A percentile compares a stretch with the other conserved stretches of the same genome.
phyloP scores from a whole-genome alignment of 2,329 filamentous ascomycete genomes.

The Ophiostoma himal-ulmi region DNA sequence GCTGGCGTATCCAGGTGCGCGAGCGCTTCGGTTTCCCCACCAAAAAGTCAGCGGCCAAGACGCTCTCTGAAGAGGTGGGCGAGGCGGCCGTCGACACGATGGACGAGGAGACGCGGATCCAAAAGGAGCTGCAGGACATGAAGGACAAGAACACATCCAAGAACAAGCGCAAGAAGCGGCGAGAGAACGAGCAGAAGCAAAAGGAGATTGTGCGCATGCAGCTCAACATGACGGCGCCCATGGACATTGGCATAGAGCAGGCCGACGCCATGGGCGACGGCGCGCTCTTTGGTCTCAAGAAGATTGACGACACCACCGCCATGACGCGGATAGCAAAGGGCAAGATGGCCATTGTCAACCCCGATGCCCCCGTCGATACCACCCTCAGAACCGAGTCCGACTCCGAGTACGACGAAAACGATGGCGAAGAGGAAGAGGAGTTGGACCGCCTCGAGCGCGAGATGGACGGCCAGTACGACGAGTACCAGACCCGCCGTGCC shows the following conservation, averaged over 20 bases:
- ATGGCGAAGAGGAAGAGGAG: conserved; percentile 58
- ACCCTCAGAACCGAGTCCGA: conserved; percentile 42
- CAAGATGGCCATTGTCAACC: conserved; percentile 61
- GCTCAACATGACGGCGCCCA: conserved; percentile 91
- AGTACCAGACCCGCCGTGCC: conserved; percentile 74
- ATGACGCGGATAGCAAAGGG: conserved; percentile 65
- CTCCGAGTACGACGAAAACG: conserved; percentile 59
- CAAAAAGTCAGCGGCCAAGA: conserved; percentile 60
- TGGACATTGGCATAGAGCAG: conserved; percentile 92
- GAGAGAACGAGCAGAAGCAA: conserved; percentile 88
- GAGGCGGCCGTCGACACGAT: conserved; percentile 69
- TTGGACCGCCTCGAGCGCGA: conserved; percentile 77
- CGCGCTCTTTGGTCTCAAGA: conserved; percentile 79
- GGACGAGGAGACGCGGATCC: conserved; percentile 89
- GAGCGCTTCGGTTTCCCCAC: conserved; percentile 83
- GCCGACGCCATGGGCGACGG: conserved; percentile 70
- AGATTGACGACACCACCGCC: conserved; percentile 69
- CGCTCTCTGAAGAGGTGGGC: conserved; percentile 59
- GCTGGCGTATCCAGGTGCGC: conserved; percentile 82
- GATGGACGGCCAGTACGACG: conserved; percentile 79
- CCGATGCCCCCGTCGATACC: conserved; percentile 21
- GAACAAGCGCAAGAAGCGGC: conserved; percentile 77
- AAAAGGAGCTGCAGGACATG: conserved; percentile 77
- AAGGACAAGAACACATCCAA: conserved; percentile 70
- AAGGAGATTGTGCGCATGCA: conserved; percentile 95